Conservation (phyloP, 345 rosid genomes). For the Brassica napus region Da-Ae NC_063436.1:5574501-5575000, state of each 20-base stretch:
- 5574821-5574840: neutral
- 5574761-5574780: slow-evolving; percentile 11
- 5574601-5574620: neutral
- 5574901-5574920: neutral
- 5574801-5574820: slow-evolving; percentile 1
- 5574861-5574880: neutral
- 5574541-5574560: neutral
- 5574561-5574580: neutral
- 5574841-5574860: neutral
- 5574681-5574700: neutral
- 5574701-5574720: slow-evolving; percentile 13
- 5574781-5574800: neutral
- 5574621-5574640: too few species aligned
- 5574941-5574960: slow-evolving; percentile 3
- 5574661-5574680: neutral
- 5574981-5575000: slow-evolving; percentile 7
- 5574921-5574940: neutral
- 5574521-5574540: neutral
- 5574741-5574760: neutral
- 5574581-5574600: neutral
- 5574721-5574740: slow-evolving; percentile 8
- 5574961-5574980: neutral
- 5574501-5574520: neutral
- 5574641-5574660: neutral
- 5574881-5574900: slow-evolving; percentile 25